Percentiles rank a stretch among this genome's conserved stretches.
Conservation (phyloP, 257 asterid species). For the Misopates orontium region DNA sequence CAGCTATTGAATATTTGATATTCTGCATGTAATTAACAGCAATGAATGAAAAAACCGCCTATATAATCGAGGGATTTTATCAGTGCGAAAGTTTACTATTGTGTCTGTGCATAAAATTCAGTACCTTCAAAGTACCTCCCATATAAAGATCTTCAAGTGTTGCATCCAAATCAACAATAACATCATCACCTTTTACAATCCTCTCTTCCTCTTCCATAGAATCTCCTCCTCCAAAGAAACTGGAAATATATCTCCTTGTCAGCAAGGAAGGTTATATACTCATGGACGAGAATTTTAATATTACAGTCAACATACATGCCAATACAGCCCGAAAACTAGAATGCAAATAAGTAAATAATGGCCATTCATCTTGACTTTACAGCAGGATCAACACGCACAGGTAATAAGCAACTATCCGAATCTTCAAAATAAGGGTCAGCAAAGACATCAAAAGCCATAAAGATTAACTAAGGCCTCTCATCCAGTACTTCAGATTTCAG, state of each 20-base stretch:
- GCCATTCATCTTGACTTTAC: no score
- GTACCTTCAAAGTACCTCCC: conserved; percentile 96
- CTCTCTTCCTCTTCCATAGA: conserved; percentile 91
- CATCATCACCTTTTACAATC: conserved; percentile 90
- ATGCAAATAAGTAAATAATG: no score
- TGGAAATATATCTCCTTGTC: conserved; percentile 30
- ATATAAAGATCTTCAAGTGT: conserved; percentile 89
- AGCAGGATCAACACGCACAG: no score
- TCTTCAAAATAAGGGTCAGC: no score
- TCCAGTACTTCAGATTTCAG: no score
- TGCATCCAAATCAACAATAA: conserved; percentile 86
- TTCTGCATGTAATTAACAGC: neutral
- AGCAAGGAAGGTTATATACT: conserved; percentile 25
- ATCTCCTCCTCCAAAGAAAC: conserved; percentile 87
- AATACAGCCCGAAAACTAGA: neutral
- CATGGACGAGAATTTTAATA: no score
- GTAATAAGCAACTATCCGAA: no score
- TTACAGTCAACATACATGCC: no score
- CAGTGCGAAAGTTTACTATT: neutral
- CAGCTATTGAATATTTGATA: no score
- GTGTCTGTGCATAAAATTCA: neutral
- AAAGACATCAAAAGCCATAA: no score
- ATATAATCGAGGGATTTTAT: no score
- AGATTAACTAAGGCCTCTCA: no score
- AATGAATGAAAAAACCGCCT: neutral